Evolutionary conservation across 2,329 filamentous ascomycete genomes (phyloP).

Genomic region (Clonostachys solani): DNA sequence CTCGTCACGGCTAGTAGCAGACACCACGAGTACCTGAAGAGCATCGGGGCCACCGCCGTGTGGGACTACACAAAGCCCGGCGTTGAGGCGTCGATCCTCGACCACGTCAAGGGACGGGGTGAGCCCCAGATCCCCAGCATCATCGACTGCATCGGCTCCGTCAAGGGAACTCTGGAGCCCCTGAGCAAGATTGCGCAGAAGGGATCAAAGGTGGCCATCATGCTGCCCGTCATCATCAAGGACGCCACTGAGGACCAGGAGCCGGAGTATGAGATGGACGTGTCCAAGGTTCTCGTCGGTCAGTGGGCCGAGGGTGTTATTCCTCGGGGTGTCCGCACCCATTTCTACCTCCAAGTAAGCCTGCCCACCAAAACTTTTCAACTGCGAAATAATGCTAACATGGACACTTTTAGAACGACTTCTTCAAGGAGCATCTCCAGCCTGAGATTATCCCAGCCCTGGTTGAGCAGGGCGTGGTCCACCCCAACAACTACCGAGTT

Average conservation of each 20-base stretch:
- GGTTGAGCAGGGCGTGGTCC: conserved; percentile 24
- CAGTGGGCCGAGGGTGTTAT: conserved; percentile 49
- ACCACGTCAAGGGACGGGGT: conserved; percentile 9
- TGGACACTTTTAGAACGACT: conserved; percentile 34
- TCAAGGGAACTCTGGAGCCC: conserved; percentile 38
- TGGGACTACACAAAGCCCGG: conserved; percentile 40
- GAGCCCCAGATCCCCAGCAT: conserved; percentile 33
- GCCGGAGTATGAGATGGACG: conserved; percentile 53
- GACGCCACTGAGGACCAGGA: conserved; percentile 40
- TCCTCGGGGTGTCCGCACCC: conserved; percentile 48
- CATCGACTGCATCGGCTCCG: conserved; percentile 52
- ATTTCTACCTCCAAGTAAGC: conserved; percentile 45
- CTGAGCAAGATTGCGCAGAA: conserved; percentile 43
- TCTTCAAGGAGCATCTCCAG: conserved; percentile 46
- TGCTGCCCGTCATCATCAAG: conserved; percentile 54
- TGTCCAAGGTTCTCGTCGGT: conserved; percentile 24
- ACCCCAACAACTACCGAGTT: conserved; percentile 27
- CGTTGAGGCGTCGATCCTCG: conserved; percentile 27
- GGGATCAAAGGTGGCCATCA: conserved; percentile 49
- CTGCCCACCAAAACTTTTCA: background rate
- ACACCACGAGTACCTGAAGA: conserved; percentile 37
- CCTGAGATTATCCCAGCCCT: conserved; percentile 44
- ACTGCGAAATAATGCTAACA: background rate
- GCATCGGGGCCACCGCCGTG: conserved; percentile 35
- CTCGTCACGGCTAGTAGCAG: conserved; percentile 38